Percentiles rank a stretch among this genome's conserved stretches.
Evolutionary conservation across 2,329 filamentous ascomycete genomes (phyloP).

Genomic region (Aspergillus tamarii): DNA sequence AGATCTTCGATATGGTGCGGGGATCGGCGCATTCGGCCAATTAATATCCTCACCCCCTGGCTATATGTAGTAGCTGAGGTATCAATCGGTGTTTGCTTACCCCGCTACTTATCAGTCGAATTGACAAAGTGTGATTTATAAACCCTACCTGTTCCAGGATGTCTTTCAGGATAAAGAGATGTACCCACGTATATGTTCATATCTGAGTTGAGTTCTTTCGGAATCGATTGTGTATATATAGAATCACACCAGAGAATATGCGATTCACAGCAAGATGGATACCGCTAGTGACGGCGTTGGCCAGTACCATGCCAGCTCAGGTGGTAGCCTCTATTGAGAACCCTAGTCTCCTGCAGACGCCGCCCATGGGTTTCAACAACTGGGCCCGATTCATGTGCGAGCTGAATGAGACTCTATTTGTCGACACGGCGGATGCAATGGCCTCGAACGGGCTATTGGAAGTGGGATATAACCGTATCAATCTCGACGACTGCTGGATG

Average conservation of each 20-base stretch:
- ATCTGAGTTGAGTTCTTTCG: not conserved
- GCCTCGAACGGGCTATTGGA: slow-evolving; percentile 44
- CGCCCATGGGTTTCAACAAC: slow-evolving; percentile 59
- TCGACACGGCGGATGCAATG: slow-evolving; percentile 53
- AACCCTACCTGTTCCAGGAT: not conserved
- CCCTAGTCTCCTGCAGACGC: slow-evolving; percentile 36
- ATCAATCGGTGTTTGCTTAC: not conserved
- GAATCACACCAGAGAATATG: not conserved
- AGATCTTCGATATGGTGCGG: not conserved
- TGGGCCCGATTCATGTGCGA: slow-evolving; percentile 55
- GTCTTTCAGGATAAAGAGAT: fast-evolving
- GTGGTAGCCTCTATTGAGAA: slow-evolving; percentile 23
- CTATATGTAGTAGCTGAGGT: not conserved
- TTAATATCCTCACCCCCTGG: not conserved
- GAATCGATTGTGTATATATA: not conserved
- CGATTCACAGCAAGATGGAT: no score
- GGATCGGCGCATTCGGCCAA: not conserved
- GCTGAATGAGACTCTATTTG: slow-evolving; percentile 54
- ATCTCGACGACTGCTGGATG: slow-evolving; percentile 54
- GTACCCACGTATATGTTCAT: not conserved
- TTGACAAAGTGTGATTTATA: not conserved
- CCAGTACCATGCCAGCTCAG: not conserved
- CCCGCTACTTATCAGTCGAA: not conserved
- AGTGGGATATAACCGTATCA: slow-evolving; percentile 45
- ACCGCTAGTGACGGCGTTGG: not conserved